Base-by-base conservation (phyloP, 1,284 basidiomycete genomes). In the Apiotrichum domesticum region DNA sequence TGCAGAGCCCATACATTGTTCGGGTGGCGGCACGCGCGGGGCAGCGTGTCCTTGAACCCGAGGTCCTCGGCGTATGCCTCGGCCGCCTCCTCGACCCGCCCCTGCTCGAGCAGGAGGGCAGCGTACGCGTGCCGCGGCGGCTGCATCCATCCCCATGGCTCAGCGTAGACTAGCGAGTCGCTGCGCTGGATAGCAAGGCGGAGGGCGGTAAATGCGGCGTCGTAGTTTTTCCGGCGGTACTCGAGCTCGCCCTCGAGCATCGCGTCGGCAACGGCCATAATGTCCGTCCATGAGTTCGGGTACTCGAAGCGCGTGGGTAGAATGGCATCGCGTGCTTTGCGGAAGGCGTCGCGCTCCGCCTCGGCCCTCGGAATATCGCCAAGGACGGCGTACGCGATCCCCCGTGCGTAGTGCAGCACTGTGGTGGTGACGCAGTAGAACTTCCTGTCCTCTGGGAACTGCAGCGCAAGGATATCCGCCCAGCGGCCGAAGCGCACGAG, bases 1-100 rank as follows among this genome's bases (percentile, higher is more conserved):
- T 68, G 67, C 35, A 75, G 55, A 1, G 71, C 70, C 73, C 73
- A 75, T 37, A 75, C 69, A 46, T 73, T 75, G 58, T 71, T 71
- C 4, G 72, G 73, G 61, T 75, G 73, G 46, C 65, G 66, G 47
- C 64, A 56, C 2, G 71, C 68, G 32, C 72, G 58, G 10, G 71
- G 62, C 6, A 75, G 58, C 9, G 59, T 57, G 7, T 58, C 55
- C 48, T 58, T 59, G 55, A 65, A 67, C 0, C 73, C 73, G 3
- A 75, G 60, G 59, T 75, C 73, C 41, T 62, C 71, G 29, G 65
- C 71, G 48, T 73, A 75, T 1, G 52, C 58, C 6, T 52, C 43
- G 8, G 65, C 59, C 0, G 73, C 73, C 46, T 67, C 66, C 37
- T 66, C 64, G 41, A 70, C 61, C 6, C 63, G 37, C n/a, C 65